These are phyloP conservation scores for Podospora anserina DNA, from an alignment of 495 filamentous ascomycete species.

Conservation along the genomic window DNA sequence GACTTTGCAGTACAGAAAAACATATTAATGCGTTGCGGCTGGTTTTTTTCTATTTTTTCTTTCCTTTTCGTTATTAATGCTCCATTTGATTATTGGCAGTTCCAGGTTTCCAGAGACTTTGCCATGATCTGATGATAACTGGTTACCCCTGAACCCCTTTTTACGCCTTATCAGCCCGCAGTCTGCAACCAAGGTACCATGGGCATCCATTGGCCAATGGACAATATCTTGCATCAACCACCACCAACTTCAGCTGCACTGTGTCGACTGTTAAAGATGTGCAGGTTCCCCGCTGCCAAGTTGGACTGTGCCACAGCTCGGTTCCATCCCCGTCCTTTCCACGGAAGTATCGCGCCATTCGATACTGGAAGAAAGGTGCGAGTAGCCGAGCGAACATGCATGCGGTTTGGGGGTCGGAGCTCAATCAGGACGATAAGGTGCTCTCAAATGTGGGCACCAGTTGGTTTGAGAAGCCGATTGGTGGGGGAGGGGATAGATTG, in stretches of 20 bases:
- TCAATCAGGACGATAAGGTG: neutral
- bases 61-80: too few species aligned
- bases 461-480: neutral
- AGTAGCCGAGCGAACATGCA: neutral
- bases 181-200: neutral
- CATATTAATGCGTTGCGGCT: too few species aligned
- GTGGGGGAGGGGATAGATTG: neutral
- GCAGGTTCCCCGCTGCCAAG: slow-evolving; percentile 4
- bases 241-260: neutral
- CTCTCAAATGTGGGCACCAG: neutral
- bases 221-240: too few species aligned
- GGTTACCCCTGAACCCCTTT: too few species aligned
- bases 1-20: too few species aligned
- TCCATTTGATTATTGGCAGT: too few species aligned
- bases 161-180: neutral
- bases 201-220: neutral
- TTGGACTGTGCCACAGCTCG: neutral
- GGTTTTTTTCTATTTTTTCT: too few species aligned
- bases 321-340: neutral
- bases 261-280: neutral
- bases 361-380: neutral
- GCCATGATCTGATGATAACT: too few species aligned
- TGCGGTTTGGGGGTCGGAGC: neutral
- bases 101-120: too few species aligned
- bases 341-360: slow-evolving; percentile 6